Percentiles rank a stretch among this genome's conserved stretches.
phyloP scores from a whole-genome alignment of 2,329 filamentous ascomycete genomes.

The Keithomyces neogunnii region DNA sequence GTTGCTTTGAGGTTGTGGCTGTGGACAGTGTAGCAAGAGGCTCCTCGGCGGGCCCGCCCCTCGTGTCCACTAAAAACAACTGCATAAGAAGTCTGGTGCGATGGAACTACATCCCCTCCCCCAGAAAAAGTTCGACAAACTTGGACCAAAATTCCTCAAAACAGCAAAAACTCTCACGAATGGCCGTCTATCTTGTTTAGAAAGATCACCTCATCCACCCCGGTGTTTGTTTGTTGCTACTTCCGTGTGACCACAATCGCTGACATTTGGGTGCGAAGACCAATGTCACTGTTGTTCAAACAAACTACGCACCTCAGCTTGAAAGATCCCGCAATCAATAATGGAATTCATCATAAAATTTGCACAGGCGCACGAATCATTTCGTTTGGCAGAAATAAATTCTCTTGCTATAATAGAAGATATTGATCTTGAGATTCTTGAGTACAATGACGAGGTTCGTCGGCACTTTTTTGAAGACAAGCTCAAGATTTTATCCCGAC shows the following conservation, averaged over 20 bases:
- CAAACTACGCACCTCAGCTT: not conserved
- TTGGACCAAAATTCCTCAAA: not conserved
- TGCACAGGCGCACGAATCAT: constrained; percentile 83
- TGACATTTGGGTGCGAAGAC: too few species aligned
- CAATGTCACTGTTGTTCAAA: not conserved
- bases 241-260: not conserved
- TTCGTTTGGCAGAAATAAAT: constrained; percentile 75
- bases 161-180: too few species aligned
- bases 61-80: too few species aligned
- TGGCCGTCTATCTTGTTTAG: too few species aligned
- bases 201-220: too few species aligned
- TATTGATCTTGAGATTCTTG: constrained; percentile 62
- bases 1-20: not conserved
- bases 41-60: too few species aligned
- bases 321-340: not conserved
- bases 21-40: not conserved
- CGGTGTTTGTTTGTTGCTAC: too few species aligned
- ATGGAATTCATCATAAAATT: constrained; percentile 86
- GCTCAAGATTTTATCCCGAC: not conserved
- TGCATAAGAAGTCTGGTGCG: too few species aligned
- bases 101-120: not conserved
- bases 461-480: constrained; percentile 2
- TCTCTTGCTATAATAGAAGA: constrained; percentile 64
- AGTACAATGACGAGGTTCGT: constrained; percentile 66
- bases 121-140: not conserved